Percentiles rank a stretch among this genome's conserved stretches.
phyloP scores from a whole-genome alignment of 345 rosid genomes.

The Salix exigua region DNA sequence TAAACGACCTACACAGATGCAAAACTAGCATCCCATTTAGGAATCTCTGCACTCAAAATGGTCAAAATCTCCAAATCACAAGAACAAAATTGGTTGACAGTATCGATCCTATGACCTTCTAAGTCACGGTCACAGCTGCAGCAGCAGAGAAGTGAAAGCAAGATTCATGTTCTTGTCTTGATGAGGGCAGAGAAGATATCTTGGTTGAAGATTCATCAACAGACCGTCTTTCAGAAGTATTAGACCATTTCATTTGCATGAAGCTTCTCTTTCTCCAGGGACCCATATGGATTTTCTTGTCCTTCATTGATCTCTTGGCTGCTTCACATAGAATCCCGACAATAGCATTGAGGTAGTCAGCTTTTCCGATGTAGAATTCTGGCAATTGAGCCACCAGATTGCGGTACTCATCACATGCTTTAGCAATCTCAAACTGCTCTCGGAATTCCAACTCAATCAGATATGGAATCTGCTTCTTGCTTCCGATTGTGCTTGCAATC shows the following conservation, averaged over 20 bases:
- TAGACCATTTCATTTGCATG: conserved; percentile 58
- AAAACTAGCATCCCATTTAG: neutral
- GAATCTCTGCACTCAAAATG: neutral
- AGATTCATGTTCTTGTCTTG: conserved; percentile 4
- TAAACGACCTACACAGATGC: neutral
- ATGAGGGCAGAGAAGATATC: neutral
- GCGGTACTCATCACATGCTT: conserved; percentile 36
- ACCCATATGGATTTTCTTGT: conserved; percentile 42
- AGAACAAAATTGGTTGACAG: neutral
- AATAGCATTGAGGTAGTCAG: conserved; percentile 32
- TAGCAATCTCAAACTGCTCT: conserved; percentile 45
- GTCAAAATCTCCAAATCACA: neutral
- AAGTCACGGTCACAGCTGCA: conserved; percentile 15
- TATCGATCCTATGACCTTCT: neutral
- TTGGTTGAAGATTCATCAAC: neutral
- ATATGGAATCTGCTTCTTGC: conserved; percentile 36
- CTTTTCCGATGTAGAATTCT: conserved; percentile 39
- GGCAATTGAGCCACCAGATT: conserved; percentile 33
- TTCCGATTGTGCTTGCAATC: conserved; percentile 22
- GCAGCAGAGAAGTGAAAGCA: conserved; percentile 11
- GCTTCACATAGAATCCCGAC: conserved; percentile 38
- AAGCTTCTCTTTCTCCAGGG: conserved; percentile 50
- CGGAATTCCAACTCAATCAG: conserved; percentile 42
- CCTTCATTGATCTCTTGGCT: conserved; percentile 45
- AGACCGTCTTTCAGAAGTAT: neutral